These are phyloP conservation scores for Aeschynomene evenia DNA, from an alignment of 306 rosid species.

Conservation along the genomic window DNA sequence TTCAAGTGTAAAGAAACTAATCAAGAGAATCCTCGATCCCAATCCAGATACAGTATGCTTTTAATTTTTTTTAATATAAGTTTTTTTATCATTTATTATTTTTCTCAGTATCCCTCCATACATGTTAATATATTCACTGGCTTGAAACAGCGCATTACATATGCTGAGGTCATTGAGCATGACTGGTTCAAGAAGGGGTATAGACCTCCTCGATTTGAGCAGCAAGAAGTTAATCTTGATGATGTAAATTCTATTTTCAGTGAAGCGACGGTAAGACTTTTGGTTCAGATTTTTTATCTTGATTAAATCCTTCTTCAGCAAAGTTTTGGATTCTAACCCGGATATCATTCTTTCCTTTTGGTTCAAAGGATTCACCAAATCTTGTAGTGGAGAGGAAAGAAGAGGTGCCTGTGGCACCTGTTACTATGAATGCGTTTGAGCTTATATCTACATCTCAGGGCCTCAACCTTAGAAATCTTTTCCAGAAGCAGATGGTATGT, in stretches of 20 bases:
- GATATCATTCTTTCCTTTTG: slow-evolving; percentile 12
- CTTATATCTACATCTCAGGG: slow-evolving; percentile 70
- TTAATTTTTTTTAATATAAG: background rate
- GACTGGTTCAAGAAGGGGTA: slow-evolving; percentile 86
- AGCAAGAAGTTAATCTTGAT: slow-evolving; percentile 54
- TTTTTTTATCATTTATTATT: background rate
- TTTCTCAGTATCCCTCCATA: background rate
- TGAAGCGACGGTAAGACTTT: slow-evolving; percentile 45
- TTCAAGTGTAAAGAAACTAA: slow-evolving; percentile 59
- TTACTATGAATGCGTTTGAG: slow-evolving; percentile 76
- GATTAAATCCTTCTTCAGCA: slow-evolving; percentile 3
- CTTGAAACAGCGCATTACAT: slow-evolving; percentile 63
- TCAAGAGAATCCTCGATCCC: slow-evolving; percentile 77
- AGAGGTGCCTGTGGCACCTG: slow-evolving; percentile 45
- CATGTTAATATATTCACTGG: slow-evolving; percentile 10
- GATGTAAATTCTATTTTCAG: slow-evolving; percentile 57
- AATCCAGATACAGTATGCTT: slow-evolving; percentile 59
- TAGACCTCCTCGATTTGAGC: slow-evolving; percentile 51
- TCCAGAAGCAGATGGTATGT: slow-evolving; percentile 72
- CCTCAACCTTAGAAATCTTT: slow-evolving; percentile 62
- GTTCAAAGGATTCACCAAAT: slow-evolving; percentile 45
- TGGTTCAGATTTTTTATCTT: background rate
- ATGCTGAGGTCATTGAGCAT: slow-evolving; percentile 61
- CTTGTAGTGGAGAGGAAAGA: slow-evolving; percentile 70
- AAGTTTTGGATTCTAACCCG: slow-evolving; percentile 11